phyloP scores from a whole-genome alignment of 805 yeast species.

The Komagataella pseudopastoris region DNA sequence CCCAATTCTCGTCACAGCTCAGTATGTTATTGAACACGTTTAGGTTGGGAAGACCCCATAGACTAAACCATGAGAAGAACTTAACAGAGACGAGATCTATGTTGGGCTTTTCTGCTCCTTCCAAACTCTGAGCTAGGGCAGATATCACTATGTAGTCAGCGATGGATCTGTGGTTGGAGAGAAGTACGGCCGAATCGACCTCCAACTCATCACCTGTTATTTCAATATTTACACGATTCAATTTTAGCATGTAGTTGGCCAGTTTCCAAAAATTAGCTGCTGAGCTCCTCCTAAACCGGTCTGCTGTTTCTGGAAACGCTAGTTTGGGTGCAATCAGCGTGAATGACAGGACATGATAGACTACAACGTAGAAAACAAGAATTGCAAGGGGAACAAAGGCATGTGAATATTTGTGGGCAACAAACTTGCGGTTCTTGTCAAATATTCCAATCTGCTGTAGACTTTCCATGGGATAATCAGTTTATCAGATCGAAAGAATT shows the following conservation, averaged over 20 bases:
- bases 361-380: constrained; percentile 7
- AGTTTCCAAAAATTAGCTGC: constrained; percentile 17
- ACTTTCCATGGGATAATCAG: constrained; percentile 14
- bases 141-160: constrained; percentile 50
- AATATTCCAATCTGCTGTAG: constrained; percentile 18
- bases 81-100: constrained; percentile 20
- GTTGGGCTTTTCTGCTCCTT: constrained; percentile 1
- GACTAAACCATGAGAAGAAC: constrained; percentile 58
- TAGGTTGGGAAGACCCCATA: constrained; percentile 50
- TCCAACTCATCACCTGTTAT: constrained; percentile 29
- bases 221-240: constrained; percentile 22
- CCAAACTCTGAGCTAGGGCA: constrained; percentile 20
- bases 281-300: constrained; percentile 8
- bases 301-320: constrained; percentile 10
- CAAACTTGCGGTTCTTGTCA: constrained; percentile 8
- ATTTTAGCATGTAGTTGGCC: constrained; percentile 16
- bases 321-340: constrained; percentile 4
- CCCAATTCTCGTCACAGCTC: constrained; percentile 62
- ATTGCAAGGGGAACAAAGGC: constrained; percentile 10
- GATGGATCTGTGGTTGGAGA: constrained; percentile 53
- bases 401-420: constrained; percentile 6
- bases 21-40: constrained; percentile 30
- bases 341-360: constrained; percentile 13
- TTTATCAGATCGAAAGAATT: neutral
- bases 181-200: constrained; percentile 20